Percentiles rank a stretch among this genome's conserved stretches.
phyloP scores from a whole-genome alignment of 2,329 filamentous ascomycete genomes.

The Trichophyton mentagrophytes region DNA sequence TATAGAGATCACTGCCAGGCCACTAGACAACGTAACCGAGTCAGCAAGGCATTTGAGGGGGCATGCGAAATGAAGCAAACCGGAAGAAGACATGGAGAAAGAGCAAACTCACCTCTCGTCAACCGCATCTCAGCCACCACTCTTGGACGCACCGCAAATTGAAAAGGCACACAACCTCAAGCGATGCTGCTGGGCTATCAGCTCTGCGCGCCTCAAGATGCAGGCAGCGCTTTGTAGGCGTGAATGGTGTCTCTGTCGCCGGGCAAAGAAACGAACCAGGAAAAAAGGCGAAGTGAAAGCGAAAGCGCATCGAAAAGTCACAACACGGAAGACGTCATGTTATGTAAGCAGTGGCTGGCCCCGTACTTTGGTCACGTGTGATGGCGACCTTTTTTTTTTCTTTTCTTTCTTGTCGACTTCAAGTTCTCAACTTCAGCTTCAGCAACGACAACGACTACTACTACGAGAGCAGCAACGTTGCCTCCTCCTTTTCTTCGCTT shows the following conservation, averaged over 20 bases:
- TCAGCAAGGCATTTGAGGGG: neutral
- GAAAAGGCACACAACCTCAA: neutral
- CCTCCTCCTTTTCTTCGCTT: neutral
- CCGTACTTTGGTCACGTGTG: neutral
- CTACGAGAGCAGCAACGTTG: too few relatives aligned
- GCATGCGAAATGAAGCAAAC: neutral
- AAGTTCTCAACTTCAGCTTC: neutral
- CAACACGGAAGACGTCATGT: constrained; percentile 1
- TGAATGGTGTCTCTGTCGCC: neutral
- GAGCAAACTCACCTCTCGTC: neutral
- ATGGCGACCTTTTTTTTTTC: neutral
- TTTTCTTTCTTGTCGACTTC: neutral
- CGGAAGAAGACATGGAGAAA: neutral
- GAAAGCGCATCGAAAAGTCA: neutral
- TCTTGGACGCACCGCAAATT: too few relatives aligned
- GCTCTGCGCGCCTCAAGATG: neutral
- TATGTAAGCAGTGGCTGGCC: neutral
- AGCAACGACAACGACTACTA: neutral
- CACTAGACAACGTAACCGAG: neutral
- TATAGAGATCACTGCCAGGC: neutral
- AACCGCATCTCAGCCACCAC: neutral
- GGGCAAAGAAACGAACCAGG: neutral
- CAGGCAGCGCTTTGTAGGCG: neutral
- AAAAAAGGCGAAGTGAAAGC: neutral
- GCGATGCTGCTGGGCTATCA: neutral